Base-by-base conservation (phyloP, 2,329 filamentous ascomycete genomes). In the Colletotrichum filicis region DNA sequence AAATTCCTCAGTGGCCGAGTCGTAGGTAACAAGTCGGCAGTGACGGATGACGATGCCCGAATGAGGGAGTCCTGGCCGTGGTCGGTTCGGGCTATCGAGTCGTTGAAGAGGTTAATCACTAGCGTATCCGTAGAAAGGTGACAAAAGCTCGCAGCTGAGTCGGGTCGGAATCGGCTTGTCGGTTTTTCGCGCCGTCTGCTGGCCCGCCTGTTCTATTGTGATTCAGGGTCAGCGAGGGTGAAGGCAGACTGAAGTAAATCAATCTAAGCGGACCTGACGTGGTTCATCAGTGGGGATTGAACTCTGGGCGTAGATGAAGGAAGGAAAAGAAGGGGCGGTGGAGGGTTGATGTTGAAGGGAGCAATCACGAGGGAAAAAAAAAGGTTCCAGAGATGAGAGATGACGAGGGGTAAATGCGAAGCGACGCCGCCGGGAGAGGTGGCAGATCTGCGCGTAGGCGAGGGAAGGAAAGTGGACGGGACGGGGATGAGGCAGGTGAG, bases 351-450 rank as follows among this genome's bases (percentile, higher is more conserved):
- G 62, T 57, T 28, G 19, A 59, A 63, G 56, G 52, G 16, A 67
- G 37, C 37, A 61, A 64, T 65, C 66, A 69, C 42, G 35, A 59
- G 69, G 53, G 2, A 56, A 30, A 42, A 42, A 52, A 26, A 68
- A 58, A 65, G 57, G 28, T 22, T n/a, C 16, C 16, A 49, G 42
- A 49, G 52, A 35, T 42, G 22, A 28, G 28, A 52, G 56, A 37
- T 57, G 60, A 57, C 66, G 59, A 64, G 64, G 32, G 53, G 65
- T 46, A 19, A 37, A n/a, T 35, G 30, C 26, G 24, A 56, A 46
- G 60, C 49, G 19, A 35, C 26, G 35, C 35, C 46, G 30, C 37
- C 6, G 35, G 52, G 19, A 57, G 59, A 57, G 59, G 26, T 30
- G 30, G 32, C 52, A 49, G 52, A 16, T 56, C 59, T 52, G 37